phyloP scores from a whole-genome alignment of 495 filamentous ascomycete genomes.

The Bombardia bombarda region DNA sequence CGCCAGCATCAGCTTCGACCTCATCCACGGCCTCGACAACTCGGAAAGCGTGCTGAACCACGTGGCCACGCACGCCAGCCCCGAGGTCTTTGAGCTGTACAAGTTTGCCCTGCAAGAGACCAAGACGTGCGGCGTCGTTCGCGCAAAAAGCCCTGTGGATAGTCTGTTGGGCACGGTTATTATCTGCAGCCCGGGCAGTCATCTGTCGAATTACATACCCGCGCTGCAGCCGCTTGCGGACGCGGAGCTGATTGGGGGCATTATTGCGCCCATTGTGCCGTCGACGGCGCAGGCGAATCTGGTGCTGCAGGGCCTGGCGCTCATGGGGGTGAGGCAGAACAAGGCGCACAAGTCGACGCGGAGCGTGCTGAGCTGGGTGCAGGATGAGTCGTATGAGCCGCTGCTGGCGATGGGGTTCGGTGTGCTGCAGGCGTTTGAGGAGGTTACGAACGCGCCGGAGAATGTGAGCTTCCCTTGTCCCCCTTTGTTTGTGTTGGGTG shows the following conservation, averaged over 20 bases:
- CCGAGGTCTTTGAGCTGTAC: slow-evolving; percentile 79
- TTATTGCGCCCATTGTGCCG: slow-evolving; percentile 73
- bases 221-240: slow-evolving; percentile 36
- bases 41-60: slow-evolving; percentile 68
- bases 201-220: slow-evolving; percentile 62
- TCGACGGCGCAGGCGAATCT: slow-evolving; percentile 60
- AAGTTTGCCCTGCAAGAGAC: slow-evolving; percentile 65
- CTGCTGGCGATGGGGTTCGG: slow-evolving; percentile 70
- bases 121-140: slow-evolving; percentile 69
- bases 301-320: slow-evolving; percentile 67
- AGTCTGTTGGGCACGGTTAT: slow-evolving; percentile 74
- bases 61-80: slow-evolving; percentile 64
- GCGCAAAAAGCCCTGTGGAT: slow-evolving; percentile 64
- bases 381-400: slow-evolving; percentile 62
- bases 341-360: slow-evolving; percentile 64
- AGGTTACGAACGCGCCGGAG: slow-evolving; percentile 67
- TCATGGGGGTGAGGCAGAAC: slow-evolving; percentile 75
- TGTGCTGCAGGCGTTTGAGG: slow-evolving; percentile 68
- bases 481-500: background rate
- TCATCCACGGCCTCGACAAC: slow-evolving; percentile 73
- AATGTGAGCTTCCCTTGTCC: too few species aligned
- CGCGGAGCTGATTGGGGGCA: slow-evolving; percentile 56
- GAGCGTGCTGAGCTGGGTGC: slow-evolving; percentile 70
- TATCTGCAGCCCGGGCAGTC: slow-evolving; percentile 62
- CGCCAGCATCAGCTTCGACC: slow-evolving; percentile 62